Base-by-base conservation (phyloP, 495 filamentous ascomycete species). In the Penicillium manginii region DNA sequence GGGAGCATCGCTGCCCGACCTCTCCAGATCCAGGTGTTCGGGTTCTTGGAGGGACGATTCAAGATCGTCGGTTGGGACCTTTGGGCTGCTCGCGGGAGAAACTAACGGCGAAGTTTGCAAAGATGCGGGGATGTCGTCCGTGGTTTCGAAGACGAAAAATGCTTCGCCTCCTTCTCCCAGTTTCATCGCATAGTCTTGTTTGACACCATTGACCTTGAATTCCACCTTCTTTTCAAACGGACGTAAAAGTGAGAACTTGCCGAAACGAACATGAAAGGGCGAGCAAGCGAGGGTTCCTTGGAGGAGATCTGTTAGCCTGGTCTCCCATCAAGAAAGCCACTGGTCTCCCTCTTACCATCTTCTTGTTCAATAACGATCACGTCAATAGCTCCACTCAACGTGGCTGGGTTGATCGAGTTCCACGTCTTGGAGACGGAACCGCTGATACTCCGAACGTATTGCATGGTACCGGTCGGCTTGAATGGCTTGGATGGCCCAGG, bases 341-440 rank as follows among this genome's bases (percentile, higher is more conserved):
- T 3, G 33, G 51, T 23, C 10, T 11, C 22, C 26, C 22, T 39
- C 66, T 70, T 78, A 82, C 93, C 94, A 84, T 98, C 93, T 71
- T 96, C 91, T 60, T 96, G 93, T 70, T 98, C 92, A 47, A 99
- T 93, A 29, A 99, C 96, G 62, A 99, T 96, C 57, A 99, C 94
- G 78, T 99, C 94, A 75, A 99, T 97, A 62, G 94, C 94, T 60
- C 94, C 96, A 76, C 91, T 96, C 52, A 98, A 81, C 19, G 94
- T 99, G 26, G 94, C 92, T 35, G 96, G 94, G 73, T 99, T 99
- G 80, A 99, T 97, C 6, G 92, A 96, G 73, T 98, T 98, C 94
- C 94, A 99, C 69, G 94, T 94, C 78, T 96, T 96, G 37, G 92
- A 96, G 63, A 98, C 92, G 35, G 94, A 96, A 67, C 93, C 92